Evolutionary conservation across 2,329 filamentous ascomycete genomes (phyloP).

Genomic region (Sphaceloma murrayae): DNA sequence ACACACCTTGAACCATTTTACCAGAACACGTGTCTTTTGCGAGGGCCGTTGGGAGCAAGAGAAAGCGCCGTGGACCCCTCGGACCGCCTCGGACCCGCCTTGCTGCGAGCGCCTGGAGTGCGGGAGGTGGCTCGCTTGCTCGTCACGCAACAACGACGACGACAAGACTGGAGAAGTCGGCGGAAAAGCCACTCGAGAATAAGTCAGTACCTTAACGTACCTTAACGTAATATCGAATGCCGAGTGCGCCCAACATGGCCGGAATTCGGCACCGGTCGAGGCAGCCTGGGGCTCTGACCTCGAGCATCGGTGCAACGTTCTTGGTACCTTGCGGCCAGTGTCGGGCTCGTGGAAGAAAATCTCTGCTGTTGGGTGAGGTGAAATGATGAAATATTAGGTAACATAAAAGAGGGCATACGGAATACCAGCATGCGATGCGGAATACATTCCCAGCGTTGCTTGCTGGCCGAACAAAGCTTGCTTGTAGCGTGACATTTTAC

Average conservation of each 20-base stretch:
- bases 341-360: constrained; percentile 1
- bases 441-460: constrained; percentile 7
- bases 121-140: not conserved
- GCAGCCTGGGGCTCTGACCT: too few relatives aligned
- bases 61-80: not conserved
- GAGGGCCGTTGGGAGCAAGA: not conserved
- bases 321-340: too few relatives aligned
- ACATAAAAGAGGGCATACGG: not conserved
- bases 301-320: too few relatives aligned
- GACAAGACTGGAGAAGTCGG: not conserved
- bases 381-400: constrained; percentile 16
- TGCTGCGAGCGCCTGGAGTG: constrained; percentile 8
- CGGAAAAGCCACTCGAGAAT: not conserved
- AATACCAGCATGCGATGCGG: constrained; percentile 6
- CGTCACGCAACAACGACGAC: not conserved
- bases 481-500: constrained; percentile 1
- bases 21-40: constrained; percentile 6
- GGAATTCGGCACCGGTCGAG: too few relatives aligned
- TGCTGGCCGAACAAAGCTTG: not conserved
- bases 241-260: too few relatives aligned
- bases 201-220: too few relatives aligned
- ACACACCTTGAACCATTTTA: not conserved
- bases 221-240: too few relatives aligned
- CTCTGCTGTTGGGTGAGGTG: not conserved
- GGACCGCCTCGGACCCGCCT: not conserved